A percentile compares a stretch with the other conserved stretches of the same genome.
These are phyloP conservation scores for Ochromonadaceae sp. DNA, from an alignment of 352 stramenopile species.

Conservation along the genomic window DNA sequence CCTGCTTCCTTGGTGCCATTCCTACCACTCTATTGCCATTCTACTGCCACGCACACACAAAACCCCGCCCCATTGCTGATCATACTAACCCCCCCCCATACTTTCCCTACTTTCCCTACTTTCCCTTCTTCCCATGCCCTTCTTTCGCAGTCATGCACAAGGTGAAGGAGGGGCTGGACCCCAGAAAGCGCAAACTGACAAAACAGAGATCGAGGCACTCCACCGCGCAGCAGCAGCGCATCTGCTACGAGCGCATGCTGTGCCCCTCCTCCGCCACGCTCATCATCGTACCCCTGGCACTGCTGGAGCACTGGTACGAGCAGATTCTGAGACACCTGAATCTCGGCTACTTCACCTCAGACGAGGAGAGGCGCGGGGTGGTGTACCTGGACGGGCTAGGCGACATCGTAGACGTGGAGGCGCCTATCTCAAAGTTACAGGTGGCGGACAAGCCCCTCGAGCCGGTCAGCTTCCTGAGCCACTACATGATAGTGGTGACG, in stretches of 20 bases:
- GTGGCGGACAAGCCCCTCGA: background rate
- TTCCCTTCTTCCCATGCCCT: too few species aligned
- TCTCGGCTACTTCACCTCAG: conserved; percentile 30
- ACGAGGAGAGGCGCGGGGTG: conserved; percentile 3
- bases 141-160: background rate
- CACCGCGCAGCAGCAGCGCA: conserved; percentile 24
- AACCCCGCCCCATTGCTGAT: too few species aligned
- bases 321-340: conserved; percentile 45
- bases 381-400: conserved; percentile 16
- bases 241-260: conserved; percentile 35
- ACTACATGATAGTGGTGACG: conserved; percentile 27
- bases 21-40: too few species aligned
- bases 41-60: too few species aligned
- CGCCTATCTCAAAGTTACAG: conserved; percentile 30
- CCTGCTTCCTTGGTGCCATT: too few species aligned
- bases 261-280: conserved; percentile 40
- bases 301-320: conserved; percentile 49
- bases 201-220: conserved; percentile 23
- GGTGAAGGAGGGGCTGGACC: conserved; percentile 35
- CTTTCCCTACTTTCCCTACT: too few species aligned
- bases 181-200: conserved; percentile 23
- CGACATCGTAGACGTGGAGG: conserved; percentile 37
- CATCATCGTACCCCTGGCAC: conserved; percentile 45
- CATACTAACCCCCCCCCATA: too few species aligned
- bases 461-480: background rate